phyloP scores from a whole-genome alignment of 345 rosid species.

The Pelargonium nanum region DNA sequence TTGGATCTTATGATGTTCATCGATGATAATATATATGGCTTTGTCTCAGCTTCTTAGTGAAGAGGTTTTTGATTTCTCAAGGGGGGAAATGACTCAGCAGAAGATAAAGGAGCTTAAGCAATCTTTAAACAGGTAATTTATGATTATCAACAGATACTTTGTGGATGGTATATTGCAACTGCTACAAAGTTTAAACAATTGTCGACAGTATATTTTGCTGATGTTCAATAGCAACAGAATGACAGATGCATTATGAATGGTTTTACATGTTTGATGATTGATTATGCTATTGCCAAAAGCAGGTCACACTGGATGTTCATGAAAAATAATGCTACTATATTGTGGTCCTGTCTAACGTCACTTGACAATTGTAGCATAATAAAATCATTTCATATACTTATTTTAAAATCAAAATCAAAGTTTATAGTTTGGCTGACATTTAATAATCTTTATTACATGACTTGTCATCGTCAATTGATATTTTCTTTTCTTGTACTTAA shows the following conservation, averaged over 20 bases:
- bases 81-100: constrained; percentile 97
- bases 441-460: too few species aligned
- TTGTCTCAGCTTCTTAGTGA: constrained; percentile 78
- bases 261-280: neutral
- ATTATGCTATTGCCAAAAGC: neutral
- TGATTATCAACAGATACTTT: neutral
- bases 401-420: too few species aligned
- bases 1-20: neutral
- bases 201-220: too few species aligned
- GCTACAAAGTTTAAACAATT: neutral
- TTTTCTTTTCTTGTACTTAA: too few species aligned
- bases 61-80: constrained; percentile 98
- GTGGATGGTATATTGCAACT: neutral
- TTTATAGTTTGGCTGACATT: too few species aligned
- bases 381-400: too few species aligned
- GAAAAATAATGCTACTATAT: neutral
- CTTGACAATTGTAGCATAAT: too few species aligned
- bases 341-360: too few species aligned
- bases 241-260: neutral
- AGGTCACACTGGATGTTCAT: neutral
- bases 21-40: constrained; percentile 9
- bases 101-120: constrained; percentile 97
- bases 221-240: too few species aligned
- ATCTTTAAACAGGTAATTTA: constrained; percentile 69
- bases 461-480: too few species aligned